Conservation (phyloP, 345 rosid species). For the Populus nigra region DNA sequence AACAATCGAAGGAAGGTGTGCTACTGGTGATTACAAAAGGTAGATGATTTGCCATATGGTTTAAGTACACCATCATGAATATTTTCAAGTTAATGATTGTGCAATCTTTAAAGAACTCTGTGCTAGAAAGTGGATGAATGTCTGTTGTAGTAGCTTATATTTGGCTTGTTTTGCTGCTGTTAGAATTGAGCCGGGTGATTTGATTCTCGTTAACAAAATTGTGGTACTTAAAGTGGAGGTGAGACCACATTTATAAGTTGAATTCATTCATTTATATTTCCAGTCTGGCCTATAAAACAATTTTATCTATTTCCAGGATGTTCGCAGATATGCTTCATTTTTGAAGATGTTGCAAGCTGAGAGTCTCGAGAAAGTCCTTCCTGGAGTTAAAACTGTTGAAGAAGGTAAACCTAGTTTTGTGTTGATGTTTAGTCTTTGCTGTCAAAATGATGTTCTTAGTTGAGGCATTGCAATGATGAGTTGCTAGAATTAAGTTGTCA, state of each 20-base stretch:
- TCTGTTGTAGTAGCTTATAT: not conserved
- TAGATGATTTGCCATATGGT: conserved; percentile 2
- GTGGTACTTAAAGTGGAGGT: conserved; percentile 78
- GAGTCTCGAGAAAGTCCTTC: conserved; percentile 57
- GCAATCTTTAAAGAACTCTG: not conserved
- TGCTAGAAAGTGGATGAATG: not conserved
- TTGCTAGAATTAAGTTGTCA: not conserved
- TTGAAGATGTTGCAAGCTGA: conserved; percentile 62
- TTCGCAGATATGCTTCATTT: conserved; percentile 53
- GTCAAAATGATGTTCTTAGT: not conserved
- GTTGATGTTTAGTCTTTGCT: not conserved
- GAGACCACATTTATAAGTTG: conserved; percentile 10
- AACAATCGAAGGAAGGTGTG: conserved; percentile 52
- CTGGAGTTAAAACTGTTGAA: conserved; percentile 55
- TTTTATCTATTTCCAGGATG: conserved; percentile 41
- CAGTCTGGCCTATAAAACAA: conserved; percentile 2
- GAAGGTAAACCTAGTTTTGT: conserved; percentile 49
- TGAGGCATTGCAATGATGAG: not conserved
- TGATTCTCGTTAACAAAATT: conserved; percentile 60
- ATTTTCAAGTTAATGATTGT: not conserved
- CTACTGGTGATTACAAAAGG: conserved; percentile 34
- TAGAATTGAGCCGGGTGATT: conserved; percentile 57
- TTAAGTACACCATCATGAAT: not conserved
- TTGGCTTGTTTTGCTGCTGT: conserved; percentile 22
- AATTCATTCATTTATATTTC: conserved; percentile 11